phyloP scores from a whole-genome alignment of 2,329 filamentous ascomycete genomes.

The Colletotrichum navitas region DNA sequence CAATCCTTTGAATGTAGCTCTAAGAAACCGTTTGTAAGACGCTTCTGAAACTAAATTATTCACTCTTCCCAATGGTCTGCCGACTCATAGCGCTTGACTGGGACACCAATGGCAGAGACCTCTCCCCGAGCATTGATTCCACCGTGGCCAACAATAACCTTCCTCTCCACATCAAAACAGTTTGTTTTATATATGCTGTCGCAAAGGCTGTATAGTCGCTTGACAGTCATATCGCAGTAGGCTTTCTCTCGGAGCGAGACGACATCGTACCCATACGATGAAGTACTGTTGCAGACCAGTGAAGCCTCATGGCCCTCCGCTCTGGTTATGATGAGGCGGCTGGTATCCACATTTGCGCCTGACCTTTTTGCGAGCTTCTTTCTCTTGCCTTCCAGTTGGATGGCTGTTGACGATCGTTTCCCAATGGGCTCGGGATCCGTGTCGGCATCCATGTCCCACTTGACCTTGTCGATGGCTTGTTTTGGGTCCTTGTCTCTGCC shows the following conservation, averaged over 20 bases:
- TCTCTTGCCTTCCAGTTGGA: neutral
- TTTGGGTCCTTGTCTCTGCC: constrained; percentile 39
- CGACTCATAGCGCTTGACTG: constrained; percentile 6
- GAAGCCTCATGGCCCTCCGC: constrained; percentile 47
- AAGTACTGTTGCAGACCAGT: constrained; percentile 48
- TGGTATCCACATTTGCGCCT: constrained; percentile 14
- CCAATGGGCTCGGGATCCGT: neutral
- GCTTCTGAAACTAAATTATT: too few species aligned
- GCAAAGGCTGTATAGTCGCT: constrained; percentile 48
- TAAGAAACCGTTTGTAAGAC: too few species aligned
- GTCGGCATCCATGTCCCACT: constrained; percentile 36
- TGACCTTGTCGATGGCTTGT: constrained; percentile 40
- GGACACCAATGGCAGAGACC: neutral
- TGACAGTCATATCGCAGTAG: constrained; percentile 51
- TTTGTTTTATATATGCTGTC: neutral
- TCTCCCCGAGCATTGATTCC: constrained; percentile 14
- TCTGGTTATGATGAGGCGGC: constrained; percentile 45
- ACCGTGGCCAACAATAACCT: constrained; percentile 1
- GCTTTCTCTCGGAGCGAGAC: constrained; percentile 48
- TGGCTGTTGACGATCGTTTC: neutral
- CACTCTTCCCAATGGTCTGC: constrained; percentile 9
- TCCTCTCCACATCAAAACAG: constrained; percentile 23
- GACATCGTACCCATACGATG: constrained; percentile 50
- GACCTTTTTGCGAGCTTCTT: neutral
- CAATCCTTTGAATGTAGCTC: too few species aligned